Evolutionary conservation across 345 rosid genomes (phyloP), one percentile per base, ranked within the genome.

Genomic region (Firmiana major): DNA sequence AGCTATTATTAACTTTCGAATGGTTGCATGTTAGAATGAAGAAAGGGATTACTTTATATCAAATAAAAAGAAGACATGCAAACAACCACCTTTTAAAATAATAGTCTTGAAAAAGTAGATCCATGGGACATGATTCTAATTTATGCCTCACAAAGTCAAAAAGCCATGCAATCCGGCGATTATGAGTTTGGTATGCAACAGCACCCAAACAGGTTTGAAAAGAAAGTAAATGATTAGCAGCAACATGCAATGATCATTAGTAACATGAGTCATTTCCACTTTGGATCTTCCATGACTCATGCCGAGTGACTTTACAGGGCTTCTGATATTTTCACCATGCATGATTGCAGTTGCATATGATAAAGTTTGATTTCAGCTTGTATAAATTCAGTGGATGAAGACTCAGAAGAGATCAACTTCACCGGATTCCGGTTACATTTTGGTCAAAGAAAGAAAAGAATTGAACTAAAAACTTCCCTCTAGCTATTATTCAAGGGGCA

Each of bases 91-190:
- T 57, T 31, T 22, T 22, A 58, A 58, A 58, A 51, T 51, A 16
- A 13, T 9, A 22, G 1, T 9, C 31, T 58, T 9, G 12, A 24
- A 58, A 9, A 58, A 10, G 12, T 31, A 10, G 13, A 58, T 58
- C 60, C 22, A 22, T 21, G 16, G 34, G 72, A 66, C 31, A 42
- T 66, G 19, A 21, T 42, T 66, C 13, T 65, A 58, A 5, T 22
- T 17, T 66, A 12, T 42, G 53, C 19, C 43, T 53, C 42, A 36
- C n/a, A 42, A 73, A 57, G 68, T 75, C 70, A 75, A 75, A 65
- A 75, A 75, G 78, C 78, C 78, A 28, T 75, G 57, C 49, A 63
- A 75, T 75, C 31, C 78, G 78, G 78, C 26, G 21, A 63, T 48
- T 4, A 75, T 26, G 45, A 57, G 66, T 73, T 58, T 42, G 76